Evolutionary conservation across 1,284 basidiomycete species (phyloP).

Genomic region (Kwoniella shivajii): DNA sequence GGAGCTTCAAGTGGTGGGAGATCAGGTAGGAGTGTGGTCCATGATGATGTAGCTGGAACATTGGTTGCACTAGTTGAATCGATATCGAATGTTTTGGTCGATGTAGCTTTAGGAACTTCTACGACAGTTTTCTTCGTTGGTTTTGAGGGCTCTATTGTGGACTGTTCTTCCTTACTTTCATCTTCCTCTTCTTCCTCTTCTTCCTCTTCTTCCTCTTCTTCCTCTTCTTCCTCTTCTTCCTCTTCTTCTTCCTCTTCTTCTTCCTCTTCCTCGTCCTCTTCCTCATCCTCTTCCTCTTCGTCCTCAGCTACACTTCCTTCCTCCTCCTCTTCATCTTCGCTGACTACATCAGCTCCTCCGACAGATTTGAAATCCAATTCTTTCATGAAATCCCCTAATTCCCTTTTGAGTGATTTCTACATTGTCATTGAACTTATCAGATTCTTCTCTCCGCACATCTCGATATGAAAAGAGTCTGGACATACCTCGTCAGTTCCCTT

Average conservation of each 20-base stretch:
- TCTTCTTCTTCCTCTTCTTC: slow-evolving; percentile 35
- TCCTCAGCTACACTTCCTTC: slow-evolving; percentile 37
- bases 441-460: too few relatives aligned
- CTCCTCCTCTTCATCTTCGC: slow-evolving; percentile 32
- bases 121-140: neutral
- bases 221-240: slow-evolving; percentile 35
- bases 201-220: slow-evolving; percentile 47
- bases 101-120: slow-evolving; percentile 5
- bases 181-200: slow-evolving; percentile 36
- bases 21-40: slow-evolving; percentile 39
- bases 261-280: slow-evolving; percentile 44
- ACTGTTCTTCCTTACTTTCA: slow-evolving; percentile 14
- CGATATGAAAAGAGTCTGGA: neutral
- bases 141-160: slow-evolving; percentile 2
- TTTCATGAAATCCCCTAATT: slow-evolving; percentile 65
- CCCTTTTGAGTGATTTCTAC: slow-evolving; percentile 59
- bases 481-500: slow-evolving; percentile 43
- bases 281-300: slow-evolving; percentile 48
- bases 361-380: slow-evolving; percentile 58
- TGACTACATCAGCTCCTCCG: slow-evolving; percentile 25
- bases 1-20: slow-evolving; percentile 28
- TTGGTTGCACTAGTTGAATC: slow-evolving; percentile 8
- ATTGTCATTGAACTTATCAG: too few relatives aligned
- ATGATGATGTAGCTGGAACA: slow-evolving; percentile 37
- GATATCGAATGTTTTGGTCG: neutral